A percentile compares a stretch with the other conserved stretches of the same genome.
Conservation (phyloP, 1,284 basidiomycete genomes). For the Trichosporon sp. region DNA sequence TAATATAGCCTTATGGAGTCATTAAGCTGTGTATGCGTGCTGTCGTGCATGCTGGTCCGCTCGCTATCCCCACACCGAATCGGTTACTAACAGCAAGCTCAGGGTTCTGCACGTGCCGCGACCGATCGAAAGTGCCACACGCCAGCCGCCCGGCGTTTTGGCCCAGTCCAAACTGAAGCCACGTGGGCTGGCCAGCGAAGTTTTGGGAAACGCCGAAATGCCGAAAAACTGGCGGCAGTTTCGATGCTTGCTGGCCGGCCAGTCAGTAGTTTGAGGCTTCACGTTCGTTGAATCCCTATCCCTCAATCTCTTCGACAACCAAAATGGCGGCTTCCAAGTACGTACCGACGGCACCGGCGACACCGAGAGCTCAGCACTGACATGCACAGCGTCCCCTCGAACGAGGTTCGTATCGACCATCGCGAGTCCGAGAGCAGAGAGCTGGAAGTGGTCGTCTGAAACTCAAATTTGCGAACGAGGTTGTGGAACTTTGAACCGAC, state of each 20-base stretch:
- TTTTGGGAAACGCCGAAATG: conserved; percentile 1
- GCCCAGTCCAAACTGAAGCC: background rate
- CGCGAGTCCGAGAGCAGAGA: background rate
- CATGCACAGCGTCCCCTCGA: conserved; percentile 11
- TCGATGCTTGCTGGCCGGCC: background rate
- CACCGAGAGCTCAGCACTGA: conserved; percentile 1
- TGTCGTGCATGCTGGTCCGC: background rate
- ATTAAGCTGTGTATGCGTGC: background rate
- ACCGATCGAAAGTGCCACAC: background rate
- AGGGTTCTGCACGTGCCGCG: background rate
- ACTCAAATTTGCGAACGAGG: background rate
- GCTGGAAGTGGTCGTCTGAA: background rate
- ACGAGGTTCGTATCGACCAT: conserved; percentile 14
- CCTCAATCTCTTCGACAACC: background rate
- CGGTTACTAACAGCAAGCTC: background rate
- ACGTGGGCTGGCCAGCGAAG: background rate
- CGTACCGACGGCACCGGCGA: background rate
- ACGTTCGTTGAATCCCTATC: background rate
- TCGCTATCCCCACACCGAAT: background rate
- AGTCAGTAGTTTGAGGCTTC: background rate
- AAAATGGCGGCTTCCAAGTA: conserved; percentile 5
- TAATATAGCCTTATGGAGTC: background rate
- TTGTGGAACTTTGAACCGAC: conserved; percentile 8
- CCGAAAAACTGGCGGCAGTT: conserved; percentile 3
- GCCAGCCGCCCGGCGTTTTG: background rate